Base-by-base conservation (phyloP, 1,139 yeast species). In the Dujonia santamariae region DNA sequence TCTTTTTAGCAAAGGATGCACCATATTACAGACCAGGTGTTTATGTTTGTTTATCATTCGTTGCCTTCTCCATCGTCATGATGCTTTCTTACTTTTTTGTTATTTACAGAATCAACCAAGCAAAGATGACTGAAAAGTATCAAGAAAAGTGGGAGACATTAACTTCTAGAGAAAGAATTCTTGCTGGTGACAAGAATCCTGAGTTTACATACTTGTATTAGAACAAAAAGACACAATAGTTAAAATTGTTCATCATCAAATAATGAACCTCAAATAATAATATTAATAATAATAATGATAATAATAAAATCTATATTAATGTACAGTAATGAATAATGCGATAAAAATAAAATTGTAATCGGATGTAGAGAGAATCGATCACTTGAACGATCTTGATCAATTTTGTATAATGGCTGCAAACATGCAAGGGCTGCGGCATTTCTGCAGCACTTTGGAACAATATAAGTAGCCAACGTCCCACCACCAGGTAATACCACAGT, bases 111-210 rank as follows among this genome's bases (percentile, higher is more conserved):
- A 57, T 65, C 42, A 78, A 78, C 46, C 56, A 48, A 26, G 49
- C 61, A 40, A 80, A 80, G 44, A 44, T 52, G 30, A 50, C 63
- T 3, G 59, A 55, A 4, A 43, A 41, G 8, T 66, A 64, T 48
- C 62, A 54, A 31, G 63, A 61, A 36, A 62, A 73, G 40, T 75
- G 76, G 58, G 67, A 67, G 16, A 45, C 60, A 7, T 43, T 64
- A 42, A 60, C 65, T n/a, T 74, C 72, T 36, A 68, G 75, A 48
- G 71, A 71, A 17, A 65, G 67, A 47, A 54, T 63, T 18, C 58
- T 70, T 42, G 72, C 69, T 19, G 90, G 94, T 42, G 95, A 85
- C 53, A 58, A 72, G 44, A 75, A 74, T 46, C 95, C 95, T 2
- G 61, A 63, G 25, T 82, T 80, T 43, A 55, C 43, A 27, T 68